A percentile compares a stretch with the other conserved stretches of the same genome.
These are phyloP conservation scores for Westerdykella ornata DNA, from an alignment of 2,329 filamentous ascomycete species.

Conservation along the genomic window DNA sequence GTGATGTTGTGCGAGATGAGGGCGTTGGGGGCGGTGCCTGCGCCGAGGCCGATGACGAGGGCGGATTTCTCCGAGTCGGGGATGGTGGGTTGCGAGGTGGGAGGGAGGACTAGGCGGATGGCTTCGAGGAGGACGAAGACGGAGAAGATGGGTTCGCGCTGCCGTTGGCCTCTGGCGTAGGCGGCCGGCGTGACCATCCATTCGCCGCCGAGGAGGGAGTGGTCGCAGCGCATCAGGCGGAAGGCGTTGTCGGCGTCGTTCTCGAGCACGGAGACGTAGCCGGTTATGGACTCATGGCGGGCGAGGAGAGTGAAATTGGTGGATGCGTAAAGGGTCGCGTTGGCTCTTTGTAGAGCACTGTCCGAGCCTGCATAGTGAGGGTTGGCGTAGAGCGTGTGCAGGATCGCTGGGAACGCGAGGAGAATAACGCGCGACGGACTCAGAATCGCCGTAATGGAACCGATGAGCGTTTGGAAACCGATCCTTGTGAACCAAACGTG, in stretches of 20 bases:
- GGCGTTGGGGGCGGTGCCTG: constrained; percentile 84
- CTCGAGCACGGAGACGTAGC: constrained; percentile 87
- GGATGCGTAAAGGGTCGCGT: constrained; percentile 53
- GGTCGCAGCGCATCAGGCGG: constrained; percentile 82
- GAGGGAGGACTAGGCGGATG: constrained; percentile 60
- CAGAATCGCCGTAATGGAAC: constrained; percentile 57
- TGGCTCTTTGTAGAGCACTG: constrained; percentile 55
- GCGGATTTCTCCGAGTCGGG: constrained; percentile 66
- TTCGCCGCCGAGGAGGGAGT: constrained; percentile 87
- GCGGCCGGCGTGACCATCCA: constrained; percentile 58
- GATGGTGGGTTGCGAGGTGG: constrained; percentile 39
- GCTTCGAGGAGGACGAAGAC: constrained; percentile 96
- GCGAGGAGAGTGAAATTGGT: constrained; percentile 72
- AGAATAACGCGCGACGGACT: constrained; percentile 63
- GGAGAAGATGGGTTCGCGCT: constrained; percentile 84
- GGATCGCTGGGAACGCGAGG: constrained; percentile 62
- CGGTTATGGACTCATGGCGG: constrained; percentile 77
- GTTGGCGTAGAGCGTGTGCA: constrained; percentile 67
- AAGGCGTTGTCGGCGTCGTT: constrained; percentile 59
- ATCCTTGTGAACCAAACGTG: constrained; percentile 62
- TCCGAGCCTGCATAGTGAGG: constrained; percentile 59
- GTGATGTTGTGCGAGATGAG: constrained; percentile 81
- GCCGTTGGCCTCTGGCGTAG: constrained; percentile 40
- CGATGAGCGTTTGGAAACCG: constrained; percentile 63
- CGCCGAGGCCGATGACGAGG: constrained; percentile 82